Evolutionary conservation across 2,329 filamentous ascomycete species (phyloP).

Genomic region (Cyanodermella asteris): DNA sequence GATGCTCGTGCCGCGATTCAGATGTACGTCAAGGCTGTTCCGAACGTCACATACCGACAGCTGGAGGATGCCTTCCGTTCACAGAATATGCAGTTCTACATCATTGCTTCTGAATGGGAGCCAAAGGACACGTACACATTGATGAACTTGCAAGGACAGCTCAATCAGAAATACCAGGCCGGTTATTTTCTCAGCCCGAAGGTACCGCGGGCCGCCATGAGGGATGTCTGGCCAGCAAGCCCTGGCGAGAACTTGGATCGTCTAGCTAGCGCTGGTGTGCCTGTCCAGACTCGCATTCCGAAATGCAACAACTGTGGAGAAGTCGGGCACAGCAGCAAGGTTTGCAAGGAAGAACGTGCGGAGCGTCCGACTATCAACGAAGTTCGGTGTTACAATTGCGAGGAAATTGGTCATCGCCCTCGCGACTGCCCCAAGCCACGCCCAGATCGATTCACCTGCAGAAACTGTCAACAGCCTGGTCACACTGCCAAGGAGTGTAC

Average conservation of each 20-base stretch:
- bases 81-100: conserved; percentile 23
- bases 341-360: conserved; percentile 26
- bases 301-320: conserved; percentile 22
- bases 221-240: conserved; percentile 25
- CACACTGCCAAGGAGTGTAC: conserved; percentile 28
- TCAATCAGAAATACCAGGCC: conserved; percentile 27
- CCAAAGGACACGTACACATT: conserved; percentile 23
- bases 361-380: conserved; percentile 18
- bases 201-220: conserved; percentile 23
- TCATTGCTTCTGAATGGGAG: conserved; percentile 29
- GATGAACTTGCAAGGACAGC: conserved; percentile 30
- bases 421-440: conserved; percentile 23
- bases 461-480: conserved; percentile 27
- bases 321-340: conserved; percentile 24
- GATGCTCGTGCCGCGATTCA: conserved; percentile 27
- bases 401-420: conserved; percentile 23
- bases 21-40: conserved; percentile 27
- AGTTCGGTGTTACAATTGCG: conserved; percentile 30
- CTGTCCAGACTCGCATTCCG: conserved; percentile 26
- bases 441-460: conserved; percentile 21
- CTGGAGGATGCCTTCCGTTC: conserved; percentile 30
- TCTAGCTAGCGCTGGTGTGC: conserved; percentile 27
- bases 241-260: conserved; percentile 29
- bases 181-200: conserved; percentile 25
- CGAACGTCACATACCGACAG: conserved; percentile 22